phyloP scores from a whole-genome alignment of 495 filamentous ascomycete species.

The Ramalina intermedia region DNA sequence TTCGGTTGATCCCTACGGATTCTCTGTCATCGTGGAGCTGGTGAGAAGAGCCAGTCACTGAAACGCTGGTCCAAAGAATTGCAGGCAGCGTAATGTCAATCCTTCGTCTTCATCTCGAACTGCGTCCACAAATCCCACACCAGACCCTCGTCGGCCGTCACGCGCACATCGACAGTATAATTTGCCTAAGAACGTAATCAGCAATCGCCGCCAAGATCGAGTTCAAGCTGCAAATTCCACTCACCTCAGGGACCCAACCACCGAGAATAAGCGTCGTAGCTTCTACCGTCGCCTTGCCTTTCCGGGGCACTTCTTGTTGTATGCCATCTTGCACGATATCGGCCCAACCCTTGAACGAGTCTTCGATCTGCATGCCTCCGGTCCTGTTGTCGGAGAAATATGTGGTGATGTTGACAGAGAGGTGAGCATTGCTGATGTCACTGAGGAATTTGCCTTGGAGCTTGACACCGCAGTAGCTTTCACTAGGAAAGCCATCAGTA shows the following conservation, averaged over 20 bases:
- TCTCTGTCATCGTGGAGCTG: too few species aligned
- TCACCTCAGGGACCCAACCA: slow-evolving; percentile 7
- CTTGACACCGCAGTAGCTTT: slow-evolving; percentile 9
- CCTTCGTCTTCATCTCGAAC: not conserved
- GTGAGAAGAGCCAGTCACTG: too few species aligned
- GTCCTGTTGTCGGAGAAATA: slow-evolving; percentile 2
- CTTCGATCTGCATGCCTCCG: slow-evolving; percentile 5
- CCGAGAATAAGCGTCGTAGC: not conserved
- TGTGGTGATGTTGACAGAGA: slow-evolving; percentile 4
- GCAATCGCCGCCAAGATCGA: too few species aligned
- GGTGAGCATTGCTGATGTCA: slow-evolving; percentile 1
- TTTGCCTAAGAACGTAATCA: not conserved
- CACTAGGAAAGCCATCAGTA: not conserved
- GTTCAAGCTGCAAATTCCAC: not conserved
- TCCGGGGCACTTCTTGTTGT: not conserved
- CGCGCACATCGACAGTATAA: slow-evolving; percentile 1
- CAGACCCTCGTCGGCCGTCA: not conserved
- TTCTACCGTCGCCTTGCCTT: slow-evolving; percentile 1
- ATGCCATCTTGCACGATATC: slow-evolving; percentile 3
- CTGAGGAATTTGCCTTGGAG: slow-evolving; percentile 1
- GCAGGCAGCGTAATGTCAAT: not conserved
- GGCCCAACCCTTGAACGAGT: slow-evolving; percentile 7
- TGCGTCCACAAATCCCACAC: not conserved
- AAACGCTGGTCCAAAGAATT: too few species aligned
- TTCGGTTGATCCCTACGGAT: too few species aligned